Base-by-base conservation (phyloP, 768 basidiomycete species). In the Pleurotus tuoliensis region DNA sequence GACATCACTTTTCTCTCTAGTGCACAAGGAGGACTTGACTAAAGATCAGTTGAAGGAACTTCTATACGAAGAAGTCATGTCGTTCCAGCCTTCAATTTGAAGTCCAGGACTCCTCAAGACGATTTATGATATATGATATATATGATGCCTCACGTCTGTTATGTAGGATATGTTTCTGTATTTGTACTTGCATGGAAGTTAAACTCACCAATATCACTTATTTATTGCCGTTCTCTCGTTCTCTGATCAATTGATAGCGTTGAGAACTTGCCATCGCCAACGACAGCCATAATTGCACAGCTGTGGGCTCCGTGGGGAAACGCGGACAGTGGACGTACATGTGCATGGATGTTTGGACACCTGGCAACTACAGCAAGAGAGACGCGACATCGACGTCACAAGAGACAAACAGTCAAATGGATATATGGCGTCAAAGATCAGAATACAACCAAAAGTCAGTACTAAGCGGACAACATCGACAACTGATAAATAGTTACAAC, bases 31-130 rank as follows among this genome's bases (percentile, higher is more conserved):
- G 37, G 81, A 86, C 53, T 81, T 94, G 60, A 86, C 81, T 58
- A 84, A 89, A 62, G 83, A 84, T 47, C 86, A 93, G 63, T 73
- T 96, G 47, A 95, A 95, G 66, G 84, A 88, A 65, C 79, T 93
- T 50, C 76, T 93, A 24, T 94, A 86, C 66, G 86, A 90, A 48
- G 92, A 96, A 74, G 89, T 95, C 59, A 77, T 87, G 62, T 83
- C 83, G 11, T 92, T 94, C 67, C 72, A 76, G 56, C 84, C 89
- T 11, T 75, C 82, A 47, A 83, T 89, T 64, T 86, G 38, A 53
- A 38, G 38, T 41, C 11, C 39, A 18, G 37, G 22, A 40, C 41
- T 7, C 38, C 18, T 37, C 27, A 20, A 15, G 46, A 47, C 24
- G 51, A 37, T 41, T 53, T 41, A 53, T 25, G 51, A 53, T 22